Base-by-base conservation (phyloP, 768 basidiomycete species). In the Russula virescens region DNA sequence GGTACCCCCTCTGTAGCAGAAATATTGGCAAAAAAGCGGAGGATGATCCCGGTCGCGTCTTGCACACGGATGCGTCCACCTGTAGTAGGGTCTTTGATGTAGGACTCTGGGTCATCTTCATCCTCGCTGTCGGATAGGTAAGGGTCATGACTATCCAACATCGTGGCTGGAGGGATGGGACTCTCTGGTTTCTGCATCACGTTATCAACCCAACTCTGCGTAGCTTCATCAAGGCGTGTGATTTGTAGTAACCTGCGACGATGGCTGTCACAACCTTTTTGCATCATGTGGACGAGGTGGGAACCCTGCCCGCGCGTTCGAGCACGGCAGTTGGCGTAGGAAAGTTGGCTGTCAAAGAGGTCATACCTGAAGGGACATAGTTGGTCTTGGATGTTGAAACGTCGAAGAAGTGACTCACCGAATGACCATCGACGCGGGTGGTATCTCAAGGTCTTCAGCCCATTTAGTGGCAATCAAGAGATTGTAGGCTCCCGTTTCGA, bases 201-300 rank as follows among this genome's bases (percentile, higher is more conserved):
- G 5, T 74, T 73, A 54, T 82, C 74, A 8, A 80, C 77, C 86
- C 87, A 88, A 40, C 67, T 68, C 57, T 74, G 66, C 71, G 83
- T 77, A 19, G 73, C 72, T 10, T 76, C 70, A 56, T 78, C 74
- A 14, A 75, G 65, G 38, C 74, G 75, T 8, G 78, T 76, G 16
- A 78, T 74, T 31, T 71, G 75, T 26, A 78, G 74, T n/a, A 89
- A 59, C 40, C 80, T 76, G 47, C 78, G 81, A 25, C 80, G 80
- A 66, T 88, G 85, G 16, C 71, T 66, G 61, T 82, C 80, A 64
- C 83, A 85, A 4, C 77, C 80, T 64, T 78, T 76, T 70, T 89
- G 83, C 23, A 80, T 77, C 80, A 91, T 81, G 69, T 88, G 80
- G 7, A 90, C 72, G 46, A 88, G 68, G 68, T 83, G 80, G 62